Conservation (phyloP, 1,284 basidiomycete genomes). For the Cutaneotrichosporon cutaneum region DNA sequence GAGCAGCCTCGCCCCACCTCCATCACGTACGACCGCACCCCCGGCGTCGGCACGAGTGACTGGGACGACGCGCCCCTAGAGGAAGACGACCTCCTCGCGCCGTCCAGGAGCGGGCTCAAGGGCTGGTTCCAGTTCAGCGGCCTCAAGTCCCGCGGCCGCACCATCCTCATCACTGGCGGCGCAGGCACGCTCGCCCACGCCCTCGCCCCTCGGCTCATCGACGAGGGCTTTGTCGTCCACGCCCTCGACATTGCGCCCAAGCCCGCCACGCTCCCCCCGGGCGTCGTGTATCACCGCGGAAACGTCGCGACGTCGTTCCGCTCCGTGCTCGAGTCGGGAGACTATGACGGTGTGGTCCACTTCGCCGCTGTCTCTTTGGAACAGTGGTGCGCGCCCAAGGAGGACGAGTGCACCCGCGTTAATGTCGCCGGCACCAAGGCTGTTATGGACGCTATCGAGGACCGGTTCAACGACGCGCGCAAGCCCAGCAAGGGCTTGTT, state of each 20-base stretch:
- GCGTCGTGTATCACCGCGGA: constrained; percentile 26
- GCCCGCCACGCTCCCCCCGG: constrained; percentile 26
- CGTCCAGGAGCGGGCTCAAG: constrained; percentile 1
- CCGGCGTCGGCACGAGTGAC: constrained; percentile 1
- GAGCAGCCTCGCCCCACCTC: neutral
- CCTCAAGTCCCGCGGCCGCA: constrained; percentile 51
- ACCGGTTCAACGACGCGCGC: neutral
- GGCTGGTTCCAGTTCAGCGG: constrained; percentile 8
- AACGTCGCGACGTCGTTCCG: constrained; percentile 14
- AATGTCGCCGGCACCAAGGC: constrained; percentile 42
- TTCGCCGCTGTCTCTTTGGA: constrained; percentile 46
- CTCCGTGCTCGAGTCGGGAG: constrained; percentile 1
- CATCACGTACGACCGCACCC: neutral
- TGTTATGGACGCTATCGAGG: constrained; percentile 33
- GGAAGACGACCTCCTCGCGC: constrained; percentile 13
- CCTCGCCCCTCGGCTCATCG: constrained; percentile 7
- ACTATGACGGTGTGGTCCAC: constrained; percentile 46
- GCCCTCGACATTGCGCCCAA: constrained; percentile 35
- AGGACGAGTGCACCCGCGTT: constrained; percentile 37
- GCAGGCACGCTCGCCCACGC: constrained; percentile 43
- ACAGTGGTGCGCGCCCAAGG: constrained; percentile 42
- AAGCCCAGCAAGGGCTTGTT: constrained; percentile 5
- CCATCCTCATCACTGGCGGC: constrained; percentile 46
- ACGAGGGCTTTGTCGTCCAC: constrained; percentile 32
- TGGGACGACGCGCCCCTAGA: constrained; percentile 16